phyloP scores from a whole-genome alignment of 2,329 filamentous ascomycete species.

The Claviceps quebecensis region DNA sequence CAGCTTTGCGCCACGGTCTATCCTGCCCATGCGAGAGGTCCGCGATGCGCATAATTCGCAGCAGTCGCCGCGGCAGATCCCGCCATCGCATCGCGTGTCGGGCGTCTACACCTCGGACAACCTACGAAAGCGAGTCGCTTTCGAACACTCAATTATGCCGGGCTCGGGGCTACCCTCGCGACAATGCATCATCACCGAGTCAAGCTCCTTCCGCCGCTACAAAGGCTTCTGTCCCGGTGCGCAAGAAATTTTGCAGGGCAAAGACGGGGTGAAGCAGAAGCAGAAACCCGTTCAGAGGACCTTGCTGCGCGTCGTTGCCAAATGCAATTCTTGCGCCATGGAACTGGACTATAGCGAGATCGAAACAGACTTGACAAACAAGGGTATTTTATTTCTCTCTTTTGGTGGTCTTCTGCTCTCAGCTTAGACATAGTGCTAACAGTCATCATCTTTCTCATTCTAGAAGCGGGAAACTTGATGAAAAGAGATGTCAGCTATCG shows the following conservation, averaged over 20 bases:
- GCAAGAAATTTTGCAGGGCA: constrained; percentile 33
- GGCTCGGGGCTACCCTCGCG: background rate
- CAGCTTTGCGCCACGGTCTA: constrained; percentile 2
- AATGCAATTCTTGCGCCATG: constrained; percentile 37
- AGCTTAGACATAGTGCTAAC: too few relatives aligned
- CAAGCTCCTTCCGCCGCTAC: constrained; percentile 36
- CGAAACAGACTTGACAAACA: constrained; percentile 35
- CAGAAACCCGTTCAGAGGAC: constrained; percentile 30
- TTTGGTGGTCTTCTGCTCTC: background rate
- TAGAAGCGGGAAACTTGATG: constrained; percentile 27
- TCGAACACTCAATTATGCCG: background rate
- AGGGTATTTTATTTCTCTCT: constrained; percentile 20
- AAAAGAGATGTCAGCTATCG: constrained; percentile 34
- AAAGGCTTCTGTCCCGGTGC: constrained; percentile 43
- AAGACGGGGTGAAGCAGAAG: constrained; percentile 34
- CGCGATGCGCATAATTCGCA: background rate
- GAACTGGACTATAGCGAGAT: constrained; percentile 38
- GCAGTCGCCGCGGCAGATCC: background rate
- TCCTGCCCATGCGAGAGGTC: constrained; percentile 6
- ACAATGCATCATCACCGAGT: constrained; percentile 27
- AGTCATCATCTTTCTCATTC: background rate
- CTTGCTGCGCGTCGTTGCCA: constrained; percentile 23
- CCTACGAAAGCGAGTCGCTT: background rate
- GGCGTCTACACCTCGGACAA: background rate
- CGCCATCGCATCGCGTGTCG: background rate